Evolutionary conservation across 1,139 yeast species (phyloP).

Genomic region (Kodamaea fungicola): DNA sequence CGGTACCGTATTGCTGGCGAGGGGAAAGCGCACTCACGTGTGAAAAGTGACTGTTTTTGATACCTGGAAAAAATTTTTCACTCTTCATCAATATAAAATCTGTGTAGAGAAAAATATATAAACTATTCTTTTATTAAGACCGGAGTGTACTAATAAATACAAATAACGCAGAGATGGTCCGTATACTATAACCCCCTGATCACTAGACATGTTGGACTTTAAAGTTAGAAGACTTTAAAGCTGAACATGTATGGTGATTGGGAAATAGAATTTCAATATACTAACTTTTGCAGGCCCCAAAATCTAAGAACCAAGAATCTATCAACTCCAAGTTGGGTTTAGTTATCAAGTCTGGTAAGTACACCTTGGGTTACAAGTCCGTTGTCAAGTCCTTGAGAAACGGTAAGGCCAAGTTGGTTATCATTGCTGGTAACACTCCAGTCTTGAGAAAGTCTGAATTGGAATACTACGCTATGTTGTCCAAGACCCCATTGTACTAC

Average conservation of each 20-base stretch:
- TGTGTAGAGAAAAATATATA: neutral
- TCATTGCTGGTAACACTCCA: constrained; percentile 99
- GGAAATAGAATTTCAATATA: constrained; percentile 10
- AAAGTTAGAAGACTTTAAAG: constrained; percentile 6
- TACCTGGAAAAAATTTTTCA: constrained; percentile 9
- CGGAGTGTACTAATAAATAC: constrained; percentile 71
- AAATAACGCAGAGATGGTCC: constrained; percentile 92
- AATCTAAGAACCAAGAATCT: constrained; percentile 84
- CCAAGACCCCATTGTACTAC: constrained; percentile 97
- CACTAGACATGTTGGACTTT: constrained; percentile 8
- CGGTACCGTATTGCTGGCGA: too few species aligned
- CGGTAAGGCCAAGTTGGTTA: constrained; percentile 98
- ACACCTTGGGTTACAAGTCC: constrained; percentile 99
- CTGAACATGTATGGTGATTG: constrained; percentile 7
- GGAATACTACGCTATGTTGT: constrained; percentile 99
- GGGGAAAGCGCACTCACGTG: neutral
- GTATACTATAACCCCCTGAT: constrained; percentile 37
- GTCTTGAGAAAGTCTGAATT: constrained; percentile 99
- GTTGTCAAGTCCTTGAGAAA: constrained; percentile 98
- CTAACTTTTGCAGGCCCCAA: constrained; percentile 80
- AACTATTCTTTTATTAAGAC: constrained; percentile 40
- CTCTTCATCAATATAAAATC: neutral
- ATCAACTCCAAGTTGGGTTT: constrained; percentile 98
- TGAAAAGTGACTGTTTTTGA: constrained; percentile 10
- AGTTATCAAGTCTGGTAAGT: constrained; percentile 98